Evolutionary conservation across 2,329 filamentous ascomycete genomes (phyloP).

Genomic region (Clarireedia paspali): DNA sequence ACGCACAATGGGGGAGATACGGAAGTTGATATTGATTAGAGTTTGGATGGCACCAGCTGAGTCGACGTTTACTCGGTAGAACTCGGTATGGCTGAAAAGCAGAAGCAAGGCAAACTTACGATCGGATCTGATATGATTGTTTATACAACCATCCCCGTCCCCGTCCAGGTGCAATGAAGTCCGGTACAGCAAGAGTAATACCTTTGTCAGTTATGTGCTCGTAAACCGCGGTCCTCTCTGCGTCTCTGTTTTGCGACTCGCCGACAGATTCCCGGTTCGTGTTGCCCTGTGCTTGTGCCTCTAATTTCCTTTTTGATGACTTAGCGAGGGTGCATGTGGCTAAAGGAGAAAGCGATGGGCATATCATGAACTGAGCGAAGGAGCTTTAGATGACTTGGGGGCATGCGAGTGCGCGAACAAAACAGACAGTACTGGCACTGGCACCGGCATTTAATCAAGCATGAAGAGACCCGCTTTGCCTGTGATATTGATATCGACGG

Average conservation of each 20-base stretch:
- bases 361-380: not conserved
- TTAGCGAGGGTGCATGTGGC: constrained; percentile 23
- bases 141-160: not conserved
- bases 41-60: not conserved
- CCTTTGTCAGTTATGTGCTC: not conserved
- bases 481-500: not conserved
- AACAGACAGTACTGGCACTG: no score
- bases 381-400: not conserved
- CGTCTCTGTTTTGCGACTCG: not conserved
- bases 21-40: not conserved
- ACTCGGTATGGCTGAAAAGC: not conserved
- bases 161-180: no score
- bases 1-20: not conserved
- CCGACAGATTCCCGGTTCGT: not conserved
- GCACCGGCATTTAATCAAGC: no score
- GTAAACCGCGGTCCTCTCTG: not conserved
- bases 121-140: not conserved
- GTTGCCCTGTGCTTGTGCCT: constrained; percentile 1
- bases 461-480: not conserved
- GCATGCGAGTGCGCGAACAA: not conserved
- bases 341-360: constrained; percentile 13
- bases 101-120: no score
- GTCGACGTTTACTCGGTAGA: not conserved
- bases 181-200: no score
- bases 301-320: constrained; percentile 27